A percentile compares a stretch with the other conserved stretches of the same genome.
Conservation (phyloP, 257 asterid species). For the Nicotiana otophora region DNA sequence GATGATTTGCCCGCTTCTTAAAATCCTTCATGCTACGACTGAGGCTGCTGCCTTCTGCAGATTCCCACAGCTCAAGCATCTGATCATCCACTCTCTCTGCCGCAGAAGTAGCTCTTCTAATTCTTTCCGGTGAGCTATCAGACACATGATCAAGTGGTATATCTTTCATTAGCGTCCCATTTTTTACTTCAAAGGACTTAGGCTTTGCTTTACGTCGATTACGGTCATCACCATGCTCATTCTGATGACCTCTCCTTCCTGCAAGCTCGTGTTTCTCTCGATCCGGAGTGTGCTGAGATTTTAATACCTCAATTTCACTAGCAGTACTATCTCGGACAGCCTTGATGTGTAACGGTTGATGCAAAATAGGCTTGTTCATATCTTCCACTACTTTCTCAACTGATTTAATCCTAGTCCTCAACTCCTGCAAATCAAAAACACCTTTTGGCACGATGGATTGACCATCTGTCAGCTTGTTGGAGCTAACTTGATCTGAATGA, state of each 20-base stretch:
- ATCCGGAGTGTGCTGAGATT: slow-evolving; percentile 37
- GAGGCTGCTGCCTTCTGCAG: slow-evolving; percentile 38
- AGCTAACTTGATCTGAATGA: slow-evolving; percentile 17
- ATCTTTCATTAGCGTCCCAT: slow-evolving; percentile 61
- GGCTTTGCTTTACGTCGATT: slow-evolving; percentile 39
- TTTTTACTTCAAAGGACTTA: slow-evolving; percentile 38
- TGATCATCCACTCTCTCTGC: slow-evolving; percentile 47
- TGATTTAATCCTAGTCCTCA: slow-evolving; percentile 51
- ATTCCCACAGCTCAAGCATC: slow-evolving; percentile 88
- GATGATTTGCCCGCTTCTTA: slow-evolving; percentile 27
- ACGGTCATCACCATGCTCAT: slow-evolving; percentile 30
- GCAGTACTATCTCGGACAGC: slow-evolving; percentile 22
- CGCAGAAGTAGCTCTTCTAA: slow-evolving; percentile 28
- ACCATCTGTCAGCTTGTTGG: slow-evolving; percentile 28
- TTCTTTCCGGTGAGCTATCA: slow-evolving; percentile 28
- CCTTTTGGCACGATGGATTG: slow-evolving; percentile 24
- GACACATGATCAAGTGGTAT: slow-evolving; percentile 84
- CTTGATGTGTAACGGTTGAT: slow-evolving; percentile 23
- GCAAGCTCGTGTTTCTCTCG: slow-evolving; percentile 25
- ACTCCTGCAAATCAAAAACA: slow-evolving; percentile 45
- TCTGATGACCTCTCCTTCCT: slow-evolving; percentile 19
- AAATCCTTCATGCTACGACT: slow-evolving; percentile 42
- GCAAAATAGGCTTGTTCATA: slow-evolving; percentile 28
- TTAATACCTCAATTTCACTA: slow-evolving; percentile 39
- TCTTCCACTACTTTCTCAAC: slow-evolving; percentile 53